phyloP scores from a whole-genome alignment of 2,329 filamentous ascomycete genomes.

The Ramularia endophylla region DNA sequence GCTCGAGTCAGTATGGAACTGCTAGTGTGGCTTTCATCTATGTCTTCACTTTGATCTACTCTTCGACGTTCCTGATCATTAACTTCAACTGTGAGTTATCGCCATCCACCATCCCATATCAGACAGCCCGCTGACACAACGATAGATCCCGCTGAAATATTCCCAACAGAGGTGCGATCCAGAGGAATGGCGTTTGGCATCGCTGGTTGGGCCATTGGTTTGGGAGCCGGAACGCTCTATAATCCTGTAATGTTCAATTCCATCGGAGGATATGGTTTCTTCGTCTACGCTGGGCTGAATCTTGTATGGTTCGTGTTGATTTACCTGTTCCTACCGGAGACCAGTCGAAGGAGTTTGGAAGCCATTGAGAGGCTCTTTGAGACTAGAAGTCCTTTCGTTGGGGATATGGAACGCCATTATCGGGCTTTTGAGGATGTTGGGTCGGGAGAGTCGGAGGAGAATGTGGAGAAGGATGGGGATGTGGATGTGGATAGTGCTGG shows the following conservation, averaged over 20 bases:
- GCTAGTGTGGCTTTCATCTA: not conserved
- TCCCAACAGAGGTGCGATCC: constrained; percentile 51
- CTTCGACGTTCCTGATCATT: constrained; percentile 1
- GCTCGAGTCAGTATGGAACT: not conserved
- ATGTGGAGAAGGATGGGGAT: not conserved
- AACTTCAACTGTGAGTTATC: constrained; percentile 3
- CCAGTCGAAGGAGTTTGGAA: constrained; percentile 1
- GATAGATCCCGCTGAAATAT: no score
- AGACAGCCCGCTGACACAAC: no score
- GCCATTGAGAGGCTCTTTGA: constrained; percentile 2
- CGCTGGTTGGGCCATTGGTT: constrained; percentile 54
- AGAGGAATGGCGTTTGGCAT: constrained; percentile 56
- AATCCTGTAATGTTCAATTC: constrained; percentile 48
- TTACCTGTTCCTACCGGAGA: constrained; percentile 1
- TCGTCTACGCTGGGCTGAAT: constrained; percentile 3
- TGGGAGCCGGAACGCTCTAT: constrained; percentile 47
- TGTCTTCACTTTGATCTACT: constrained; percentile 3
- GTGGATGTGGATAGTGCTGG: not conserved
- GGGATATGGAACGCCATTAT: not conserved
- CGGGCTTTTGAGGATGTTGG: not conserved
- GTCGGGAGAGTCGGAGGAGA: not conserved
- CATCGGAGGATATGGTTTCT: constrained; percentile 3
- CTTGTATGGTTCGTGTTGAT: constrained; percentile 1
- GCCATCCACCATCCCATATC: no score
- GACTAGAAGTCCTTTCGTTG: not conserved